phyloP scores from a whole-genome alignment of 441 rosid genomes.

The Adansonia grandidieri region DNA sequence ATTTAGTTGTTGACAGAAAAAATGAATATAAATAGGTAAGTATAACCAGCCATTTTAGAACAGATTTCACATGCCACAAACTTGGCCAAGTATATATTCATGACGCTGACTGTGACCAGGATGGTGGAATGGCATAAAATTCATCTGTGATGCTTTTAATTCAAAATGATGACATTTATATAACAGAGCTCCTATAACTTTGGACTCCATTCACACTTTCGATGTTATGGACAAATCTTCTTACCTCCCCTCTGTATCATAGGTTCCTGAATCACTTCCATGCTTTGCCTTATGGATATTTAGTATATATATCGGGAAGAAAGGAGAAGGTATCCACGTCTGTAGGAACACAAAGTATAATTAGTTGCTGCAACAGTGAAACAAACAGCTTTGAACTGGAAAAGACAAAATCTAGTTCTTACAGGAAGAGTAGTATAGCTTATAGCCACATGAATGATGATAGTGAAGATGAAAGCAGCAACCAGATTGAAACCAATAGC shows the following conservation, averaged over 20 bases:
- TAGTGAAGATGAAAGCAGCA: conserved; percentile 35
- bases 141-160: background rate
- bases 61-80: background rate
- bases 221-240: background rate
- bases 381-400: background rate
- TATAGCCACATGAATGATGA: conserved; percentile 40
- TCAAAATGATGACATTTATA: background rate
- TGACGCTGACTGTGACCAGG: background rate
- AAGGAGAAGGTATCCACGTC: conserved; percentile 78
- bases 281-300: conserved; percentile 78
- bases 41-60: background rate
- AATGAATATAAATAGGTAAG: background rate
- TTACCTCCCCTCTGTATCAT: conserved; percentile 83
- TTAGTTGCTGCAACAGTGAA: background rate
- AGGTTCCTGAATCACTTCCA: conserved; percentile 69
- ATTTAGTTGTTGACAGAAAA: no score
- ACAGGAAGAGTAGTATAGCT: conserved; percentile 32
- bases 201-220: background rate
- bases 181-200: background rate
- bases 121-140: background rate
- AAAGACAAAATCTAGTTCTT: background rate
- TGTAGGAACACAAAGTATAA: conserved; percentile 15
- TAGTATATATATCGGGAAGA: conserved; percentile 62
- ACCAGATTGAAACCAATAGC: conserved; percentile 45
- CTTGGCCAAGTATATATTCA: background rate